Base-by-base conservation (phyloP, 164 flowering plant species). In the Platanus orientalis region DNA sequence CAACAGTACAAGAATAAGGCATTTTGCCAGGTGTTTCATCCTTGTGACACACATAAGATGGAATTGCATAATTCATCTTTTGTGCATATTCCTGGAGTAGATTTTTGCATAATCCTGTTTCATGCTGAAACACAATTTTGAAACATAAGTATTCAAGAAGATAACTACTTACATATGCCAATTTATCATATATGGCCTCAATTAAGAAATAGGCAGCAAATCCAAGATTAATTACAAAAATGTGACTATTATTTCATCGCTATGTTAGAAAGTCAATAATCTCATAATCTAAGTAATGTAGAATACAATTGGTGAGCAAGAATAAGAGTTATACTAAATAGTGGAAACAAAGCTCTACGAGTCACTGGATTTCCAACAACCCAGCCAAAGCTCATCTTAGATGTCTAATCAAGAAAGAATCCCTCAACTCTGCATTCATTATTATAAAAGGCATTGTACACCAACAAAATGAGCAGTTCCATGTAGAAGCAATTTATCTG, bases 71-170 rank as follows among this genome's bases (percentile, higher is more conserved):
- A 62, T 83, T 90, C 96, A 85, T 90, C 80, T 92, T 90, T 55
- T 90, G 97, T 1, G 98, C 92, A 74, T 90, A 95, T 72, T 92
- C 99, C 72, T 95, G 99, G 53, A 95, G 90, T 32, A 87, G 71
- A 72, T 95, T 95, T 70, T 95, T 95, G 84, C 98, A 90, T 32
- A 95, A 70, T 3, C 99, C 98, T 24, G 90, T 88, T 69, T 90
- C 94, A 60, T 87, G 91, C 97, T 95, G 87, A 48, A 66, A 64
- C 28, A 61, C 45, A 49, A 55, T 17, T 16, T 23, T 6, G 10
- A 13, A 19, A 53, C 34, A 16, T 34, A 61, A 36, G 56, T 23
- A 50, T 16, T 32, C 28, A 21, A 29, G 16, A 2, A 45, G 24
- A 20, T 12, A 45, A 45, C 4, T 20, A 49, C 2, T 19, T 19